Evolutionary conservation across 1,284 basidiomycete genomes (phyloP), one percentile per base, ranked within the genome.

Genomic region (Trichosporon sp.): DNA sequence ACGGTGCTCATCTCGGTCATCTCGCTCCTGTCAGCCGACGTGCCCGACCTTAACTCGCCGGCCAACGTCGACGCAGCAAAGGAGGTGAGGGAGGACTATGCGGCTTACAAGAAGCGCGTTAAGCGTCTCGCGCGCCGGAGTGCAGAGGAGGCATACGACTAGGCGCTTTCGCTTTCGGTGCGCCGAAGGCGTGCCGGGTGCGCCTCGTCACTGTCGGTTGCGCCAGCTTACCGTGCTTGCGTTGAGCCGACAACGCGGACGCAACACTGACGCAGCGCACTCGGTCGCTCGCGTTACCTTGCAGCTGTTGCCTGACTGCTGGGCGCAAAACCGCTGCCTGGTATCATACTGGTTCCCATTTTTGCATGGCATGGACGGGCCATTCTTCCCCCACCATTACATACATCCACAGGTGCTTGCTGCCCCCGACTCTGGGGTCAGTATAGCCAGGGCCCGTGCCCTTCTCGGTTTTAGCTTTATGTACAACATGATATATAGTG

Each of bases 11-110:
- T 99, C 73, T 96, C 93, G 69, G 95, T 99, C 68, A 97, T 99
- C 71, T 96, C 93, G 19, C 86, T 99, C 3, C 83, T 99, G 29
- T 96, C 93, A 11, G 91, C 92, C 57, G 92, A 98, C 75, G 87
- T 85, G 36, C 96, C 95, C 32, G 95, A 95, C 81, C 85, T 89
- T 65, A 94, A 95, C 79, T 97, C 94, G 68, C 95, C 95, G 2
- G 95, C 95, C 1, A 99, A 99, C 75, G 90, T 99, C 25, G 95
- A 99, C 74, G 95, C 96, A 0, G 94, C 94, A 19, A 94, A 93
- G 76, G 88, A 95, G 78, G 87, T 94, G 23, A 85, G 92, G 70
- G 88, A 86, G 56, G 86, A 93, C 75, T 82, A 86, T 40, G 81
- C 84, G 49, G 91, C 76, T 1, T 97, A 96, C 82, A 90, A 86